These are phyloP conservation scores for Colletotrichum sublineola DNA, from an alignment of 2,329 filamentous ascomycete species.

Conservation along the genomic window DNA sequence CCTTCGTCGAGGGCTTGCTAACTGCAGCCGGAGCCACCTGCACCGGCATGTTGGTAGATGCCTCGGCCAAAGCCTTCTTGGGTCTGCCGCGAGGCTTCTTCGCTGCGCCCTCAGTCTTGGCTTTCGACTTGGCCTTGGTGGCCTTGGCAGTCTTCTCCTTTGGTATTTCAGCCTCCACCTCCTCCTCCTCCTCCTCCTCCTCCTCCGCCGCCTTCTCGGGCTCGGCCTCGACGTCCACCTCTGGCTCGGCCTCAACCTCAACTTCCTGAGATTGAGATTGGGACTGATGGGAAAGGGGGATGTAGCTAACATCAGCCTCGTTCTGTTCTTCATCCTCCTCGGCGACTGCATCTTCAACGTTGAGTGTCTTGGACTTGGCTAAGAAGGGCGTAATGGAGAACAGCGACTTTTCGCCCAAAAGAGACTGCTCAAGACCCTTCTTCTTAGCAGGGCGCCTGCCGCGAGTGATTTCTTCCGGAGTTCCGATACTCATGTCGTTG, in stretches of 20 bases:
- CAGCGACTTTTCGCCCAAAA: conserved; percentile 86
- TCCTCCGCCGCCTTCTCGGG: conserved; percentile 28
- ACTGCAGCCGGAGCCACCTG: conserved; percentile 28
- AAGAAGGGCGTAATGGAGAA: conserved; percentile 97
- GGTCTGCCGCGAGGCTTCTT: conserved; percentile 61
- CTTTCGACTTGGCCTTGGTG: conserved; percentile 46
- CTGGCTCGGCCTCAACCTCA: conserved; percentile 28
- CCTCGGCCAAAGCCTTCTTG: conserved; percentile 62
- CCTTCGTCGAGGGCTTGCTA: conserved; percentile 50
- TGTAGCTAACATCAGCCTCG: conserved; percentile 39
- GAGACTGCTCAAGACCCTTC: conserved; percentile 67
- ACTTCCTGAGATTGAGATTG: conserved; percentile 24
- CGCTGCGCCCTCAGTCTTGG: conserved; percentile 16
- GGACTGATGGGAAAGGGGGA: conserved; percentile 33
- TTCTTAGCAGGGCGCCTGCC: conserved; percentile 66
- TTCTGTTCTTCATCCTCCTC: conserved; percentile 50
- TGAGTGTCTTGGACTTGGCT: conserved; percentile 75
- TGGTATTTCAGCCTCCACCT: conserved; percentile 36
- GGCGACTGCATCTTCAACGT: conserved; percentile 50
- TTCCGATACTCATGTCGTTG: conserved; percentile 62
- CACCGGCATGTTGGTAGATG: conserved; percentile 58
- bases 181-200: conserved; percentile 24
- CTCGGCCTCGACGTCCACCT: neutral
- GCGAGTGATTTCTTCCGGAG: conserved; percentile 58
- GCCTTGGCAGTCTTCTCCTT: conserved; percentile 42